These are phyloP conservation scores for Acidomyces sp. DNA, from an alignment of 495 filamentous ascomycete genomes.

Conservation along the genomic window DNA sequence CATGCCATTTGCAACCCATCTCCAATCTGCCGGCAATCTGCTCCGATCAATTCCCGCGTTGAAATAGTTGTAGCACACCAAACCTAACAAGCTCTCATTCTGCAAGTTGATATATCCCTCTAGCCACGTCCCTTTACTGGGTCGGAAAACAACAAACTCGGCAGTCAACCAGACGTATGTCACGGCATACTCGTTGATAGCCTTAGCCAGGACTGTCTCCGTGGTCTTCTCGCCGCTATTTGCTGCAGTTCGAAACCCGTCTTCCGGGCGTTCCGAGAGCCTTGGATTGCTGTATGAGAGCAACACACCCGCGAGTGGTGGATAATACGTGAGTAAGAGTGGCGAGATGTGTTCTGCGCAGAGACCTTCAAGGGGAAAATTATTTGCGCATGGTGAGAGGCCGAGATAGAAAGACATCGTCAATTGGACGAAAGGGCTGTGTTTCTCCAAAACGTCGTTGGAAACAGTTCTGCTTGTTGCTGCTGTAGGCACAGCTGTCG, in stretches of 20 bases:
- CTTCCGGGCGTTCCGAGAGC: constrained; percentile 22
- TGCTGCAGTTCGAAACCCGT: constrained; percentile 21
- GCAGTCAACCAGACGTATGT: constrained; percentile 59
- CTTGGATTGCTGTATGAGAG: constrained; percentile 53
- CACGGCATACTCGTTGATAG: constrained; percentile 54
- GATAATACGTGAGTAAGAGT: constrained; percentile 60
- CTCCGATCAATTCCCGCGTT: constrained; percentile 55
- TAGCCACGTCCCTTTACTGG: constrained; percentile 42
- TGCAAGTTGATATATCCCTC: constrained; percentile 60
- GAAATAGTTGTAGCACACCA: constrained; percentile 64
- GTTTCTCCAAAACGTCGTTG: background rate
- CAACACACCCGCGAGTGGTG: constrained; percentile 55
- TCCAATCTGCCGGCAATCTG: constrained; percentile 54
- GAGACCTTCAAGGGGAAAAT: constrained; percentile 48
- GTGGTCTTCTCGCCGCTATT: constrained; percentile 17
- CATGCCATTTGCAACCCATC: constrained; percentile 33
- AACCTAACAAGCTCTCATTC: constrained; percentile 56
- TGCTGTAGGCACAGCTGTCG: no score
- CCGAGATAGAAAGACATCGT: constrained; percentile 58
- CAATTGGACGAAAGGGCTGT: constrained; percentile 47
- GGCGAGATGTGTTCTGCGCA: constrained; percentile 66
- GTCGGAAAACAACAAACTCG: constrained; percentile 57
- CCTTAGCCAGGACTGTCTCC: constrained; percentile 38
- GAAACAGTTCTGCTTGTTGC: no score
- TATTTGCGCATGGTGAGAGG: constrained; percentile 51